Base-by-base conservation (phyloP, 805 yeast genomes). In the Candida berthetii region DNA sequence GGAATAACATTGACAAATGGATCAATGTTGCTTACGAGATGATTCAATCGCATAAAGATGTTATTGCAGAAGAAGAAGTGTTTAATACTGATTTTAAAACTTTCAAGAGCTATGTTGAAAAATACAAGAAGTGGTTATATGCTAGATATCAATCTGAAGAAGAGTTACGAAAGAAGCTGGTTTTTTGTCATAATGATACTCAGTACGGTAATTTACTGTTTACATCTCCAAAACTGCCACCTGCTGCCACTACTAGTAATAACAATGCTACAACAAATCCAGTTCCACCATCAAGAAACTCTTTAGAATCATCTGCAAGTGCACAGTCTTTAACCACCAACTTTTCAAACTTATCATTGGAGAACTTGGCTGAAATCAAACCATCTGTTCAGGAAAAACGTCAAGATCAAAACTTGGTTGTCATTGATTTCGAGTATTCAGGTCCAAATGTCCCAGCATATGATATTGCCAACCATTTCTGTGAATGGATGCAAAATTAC, bases 401-500 rank as follows among this genome's bases (percentile, higher is more conserved):
- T 42, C 81, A 78, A 53, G 90, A 85, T 61, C 71, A 79, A 36
- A 83, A 80, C 57, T 69, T 91, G 44, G 96, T 86, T 10, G 99
- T 93, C 10, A 93, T 93, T 55, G 99, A 93, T 60, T 93, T 93
- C 61, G 99, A 93, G 64, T 93, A 91, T 61, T 80, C 96, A 0
- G 97, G 96, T 1, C 80, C 95, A 10, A 93, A 90, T 55, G 70
- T 81, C 36, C 88, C 96, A 1, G 96, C 95, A 2, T 87, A 72
- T 58, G 99, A 93, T 59, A 76, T 93, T 42, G 90, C 90, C 13
- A 90, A 93, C 60, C 99, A 93, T 65, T 85, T 93, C 51, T 76
- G 85, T 48, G 99, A 91, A 66, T 91, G 99, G 99, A 93, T 90
- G 97, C 75, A 87, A 38, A 88, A 93, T 65, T 93, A 91, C 58